Base-by-base conservation (phyloP, 306 rosid species). In the Pyrus betulifolia region DNA sequence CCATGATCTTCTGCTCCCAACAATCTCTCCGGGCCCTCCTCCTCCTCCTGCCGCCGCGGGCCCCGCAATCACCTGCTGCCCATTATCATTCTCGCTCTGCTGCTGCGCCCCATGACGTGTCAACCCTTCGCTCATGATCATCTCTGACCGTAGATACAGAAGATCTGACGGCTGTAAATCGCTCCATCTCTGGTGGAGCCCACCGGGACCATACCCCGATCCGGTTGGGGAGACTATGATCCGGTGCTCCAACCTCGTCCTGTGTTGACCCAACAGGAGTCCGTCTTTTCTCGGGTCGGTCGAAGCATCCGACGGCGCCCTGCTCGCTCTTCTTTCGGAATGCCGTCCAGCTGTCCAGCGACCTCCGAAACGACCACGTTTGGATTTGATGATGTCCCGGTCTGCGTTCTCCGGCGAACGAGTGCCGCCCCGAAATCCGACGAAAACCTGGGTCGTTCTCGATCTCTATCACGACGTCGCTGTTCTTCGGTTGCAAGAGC, bases 201-300 rank as follows among this genome's bases (percentile, higher is more conserved):
- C 77, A 10, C 35, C 74, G 13, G 70, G 12, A 15, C 6, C 46
- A 15, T 22, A 15, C 45, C 40, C 31, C 31, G 25, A 4, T 21
- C 67, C 30, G 3, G 40, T 12, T 0, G 93, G 88, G 1, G 96
- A 91, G 13, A 93, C 91, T 11, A 94, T 86, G 11, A 94, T 92
- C 87, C 93, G 58, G 78, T 94, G 97, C 63, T 92, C 96, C 17
- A 92, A 58, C 38, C 95, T 46, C 4, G 69, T 33, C 69, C 76
- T 87, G 11, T 65, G 77, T 2, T 75, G 82, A 9, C 80, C 72
- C 76, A 86, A 74, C 40, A 92, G 67, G 13, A 88, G 74, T 12
- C 88, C 97, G 66, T 95, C 97, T 78, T 90, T 95, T 58, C 99
- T 86, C n/a, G 2, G 78, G 52, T 51, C 96, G 83, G 42, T 85